A percentile compares a stretch with the other conserved stretches of the same genome.
phyloP scores from a whole-genome alignment of 2,329 filamentous ascomycete genomes.

The Aspergillus versicolor region DNA sequence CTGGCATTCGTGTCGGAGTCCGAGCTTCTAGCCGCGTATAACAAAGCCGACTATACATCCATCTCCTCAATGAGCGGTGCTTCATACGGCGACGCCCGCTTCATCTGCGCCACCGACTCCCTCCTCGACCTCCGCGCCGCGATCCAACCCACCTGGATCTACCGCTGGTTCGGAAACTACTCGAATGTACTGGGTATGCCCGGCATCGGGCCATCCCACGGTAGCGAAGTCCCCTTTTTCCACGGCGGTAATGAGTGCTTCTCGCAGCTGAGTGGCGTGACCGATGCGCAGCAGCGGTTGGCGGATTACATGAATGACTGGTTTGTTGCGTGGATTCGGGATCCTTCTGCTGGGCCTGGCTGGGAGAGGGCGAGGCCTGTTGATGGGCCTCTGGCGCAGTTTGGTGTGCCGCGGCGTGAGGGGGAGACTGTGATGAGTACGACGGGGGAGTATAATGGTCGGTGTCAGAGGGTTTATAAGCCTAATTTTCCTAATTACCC shows the following conservation, averaged over 20 bases:
- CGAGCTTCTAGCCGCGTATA: constrained; percentile 18
- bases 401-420: constrained; percentile 21
- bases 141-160: constrained; percentile 22
- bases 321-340: constrained; percentile 24
- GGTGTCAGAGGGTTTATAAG: constrained; percentile 21
- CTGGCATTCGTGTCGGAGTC: constrained; percentile 17
- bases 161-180: constrained; percentile 26
- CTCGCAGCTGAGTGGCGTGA: constrained; percentile 16
- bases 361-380: constrained; percentile 17
- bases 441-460: constrained; percentile 21
- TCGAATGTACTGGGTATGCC: constrained; percentile 18
- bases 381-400: constrained; percentile 18
- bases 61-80: constrained; percentile 22
- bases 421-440: constrained; percentile 15
- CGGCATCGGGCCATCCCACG: constrained; percentile 19
- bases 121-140: constrained; percentile 19
- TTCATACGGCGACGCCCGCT: constrained; percentile 24
- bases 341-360: constrained; percentile 19
- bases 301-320: constrained; percentile 23
- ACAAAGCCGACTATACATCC: constrained; percentile 17
- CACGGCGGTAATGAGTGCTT: constrained; percentile 26
- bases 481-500: constrained; percentile 21
- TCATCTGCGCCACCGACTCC: constrained; percentile 22
- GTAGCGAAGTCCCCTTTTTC: constrained; percentile 25
- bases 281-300: constrained; percentile 16